Conservation (phyloP, 140 eudicot species). For the Bidens hawaiensis region DNA sequence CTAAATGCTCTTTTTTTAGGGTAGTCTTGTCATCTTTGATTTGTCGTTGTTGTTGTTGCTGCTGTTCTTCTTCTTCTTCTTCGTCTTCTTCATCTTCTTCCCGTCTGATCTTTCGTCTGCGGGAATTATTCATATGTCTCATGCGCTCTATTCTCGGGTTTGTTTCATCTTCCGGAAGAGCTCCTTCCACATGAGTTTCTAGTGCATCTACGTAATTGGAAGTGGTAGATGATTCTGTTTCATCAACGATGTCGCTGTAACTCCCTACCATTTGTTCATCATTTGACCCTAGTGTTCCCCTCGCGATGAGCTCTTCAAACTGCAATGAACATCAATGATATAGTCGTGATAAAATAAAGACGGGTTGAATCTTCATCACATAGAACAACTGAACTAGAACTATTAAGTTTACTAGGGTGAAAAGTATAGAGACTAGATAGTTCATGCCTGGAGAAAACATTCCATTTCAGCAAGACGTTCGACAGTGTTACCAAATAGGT, state of each 20-base stretch:
- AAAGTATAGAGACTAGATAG: background rate
- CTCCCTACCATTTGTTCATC: background rate
- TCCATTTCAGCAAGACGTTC: constrained; percentile 19
- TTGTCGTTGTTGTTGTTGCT: background rate
- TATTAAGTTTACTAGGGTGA: background rate
- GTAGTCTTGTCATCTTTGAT: background rate
- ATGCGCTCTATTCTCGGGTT: too few species aligned
- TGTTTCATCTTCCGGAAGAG: background rate
- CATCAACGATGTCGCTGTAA: background rate
- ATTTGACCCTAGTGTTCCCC: constrained; percentile 6
- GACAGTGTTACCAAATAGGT: constrained; percentile 23
- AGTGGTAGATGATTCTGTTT: background rate
- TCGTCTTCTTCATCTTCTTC: too few species aligned
- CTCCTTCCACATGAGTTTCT: background rate
- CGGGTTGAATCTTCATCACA: background rate
- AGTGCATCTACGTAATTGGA: background rate
- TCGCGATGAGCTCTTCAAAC: constrained; percentile 17
- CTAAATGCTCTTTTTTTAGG: constrained; percentile 21
- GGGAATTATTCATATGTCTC: too few species aligned
- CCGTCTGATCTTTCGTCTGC: too few species aligned
- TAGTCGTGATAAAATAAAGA: background rate
- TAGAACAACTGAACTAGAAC: background rate
- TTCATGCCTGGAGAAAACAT: constrained; percentile 10
- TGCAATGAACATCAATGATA: constrained; percentile 7
- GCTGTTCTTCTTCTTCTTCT: too few species aligned